These are phyloP conservation scores for Globisporangium nunn DNA, from an alignment of 352 stramenopile species.

Conservation along the genomic window DNA sequence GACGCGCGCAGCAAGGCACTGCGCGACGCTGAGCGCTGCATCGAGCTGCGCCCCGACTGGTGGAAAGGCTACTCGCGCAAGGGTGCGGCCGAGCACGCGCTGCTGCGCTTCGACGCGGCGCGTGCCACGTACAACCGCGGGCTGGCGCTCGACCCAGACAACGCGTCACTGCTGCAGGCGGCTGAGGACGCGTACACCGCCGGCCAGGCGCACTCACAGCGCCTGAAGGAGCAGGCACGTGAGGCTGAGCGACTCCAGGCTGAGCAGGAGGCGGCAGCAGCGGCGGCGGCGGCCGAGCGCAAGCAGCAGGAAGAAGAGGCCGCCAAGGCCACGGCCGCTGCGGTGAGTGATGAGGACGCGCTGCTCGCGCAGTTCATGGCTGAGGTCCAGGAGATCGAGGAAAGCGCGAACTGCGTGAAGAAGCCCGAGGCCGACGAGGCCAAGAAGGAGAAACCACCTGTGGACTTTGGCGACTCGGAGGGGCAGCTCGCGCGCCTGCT, in stretches of 20 bases:
- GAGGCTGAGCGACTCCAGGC: slow-evolving; percentile 30
- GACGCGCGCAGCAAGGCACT: slow-evolving; percentile 77
- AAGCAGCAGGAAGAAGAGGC: slow-evolving; percentile 12
- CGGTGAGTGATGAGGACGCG: slow-evolving; percentile 36
- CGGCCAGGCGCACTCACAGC: slow-evolving; percentile 57
- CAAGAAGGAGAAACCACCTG: slow-evolving; percentile 38
- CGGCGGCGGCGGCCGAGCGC: background rate
- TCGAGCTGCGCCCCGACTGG: slow-evolving; percentile 73
- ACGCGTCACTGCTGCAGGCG: slow-evolving; percentile 54
- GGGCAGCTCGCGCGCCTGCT: slow-evolving; percentile 56
- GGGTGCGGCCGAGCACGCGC: slow-evolving; percentile 67
- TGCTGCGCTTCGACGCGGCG: slow-evolving; percentile 68
- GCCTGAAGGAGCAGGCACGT: slow-evolving; percentile 46
- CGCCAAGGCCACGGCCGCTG: slow-evolving; percentile 7
- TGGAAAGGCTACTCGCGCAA: slow-evolving; percentile 86
- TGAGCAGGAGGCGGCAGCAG: slow-evolving; percentile 25
- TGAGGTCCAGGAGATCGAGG: slow-evolving; percentile 78
- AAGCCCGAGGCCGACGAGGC: slow-evolving; percentile 30
- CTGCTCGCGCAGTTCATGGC: slow-evolving; percentile 79
- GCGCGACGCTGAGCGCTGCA: slow-evolving; percentile 70
- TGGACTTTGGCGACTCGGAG: slow-evolving; percentile 68
- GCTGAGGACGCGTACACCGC: slow-evolving; percentile 66
- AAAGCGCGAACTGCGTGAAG: slow-evolving; percentile 70
- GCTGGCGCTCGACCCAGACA: slow-evolving; percentile 62
- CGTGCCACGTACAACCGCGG: slow-evolving; percentile 64